Evolutionary conservation across 306 rosid genomes (phyloP), one percentile per base, ranked within the genome.

Genomic region (Luffa acutangula): DNA sequence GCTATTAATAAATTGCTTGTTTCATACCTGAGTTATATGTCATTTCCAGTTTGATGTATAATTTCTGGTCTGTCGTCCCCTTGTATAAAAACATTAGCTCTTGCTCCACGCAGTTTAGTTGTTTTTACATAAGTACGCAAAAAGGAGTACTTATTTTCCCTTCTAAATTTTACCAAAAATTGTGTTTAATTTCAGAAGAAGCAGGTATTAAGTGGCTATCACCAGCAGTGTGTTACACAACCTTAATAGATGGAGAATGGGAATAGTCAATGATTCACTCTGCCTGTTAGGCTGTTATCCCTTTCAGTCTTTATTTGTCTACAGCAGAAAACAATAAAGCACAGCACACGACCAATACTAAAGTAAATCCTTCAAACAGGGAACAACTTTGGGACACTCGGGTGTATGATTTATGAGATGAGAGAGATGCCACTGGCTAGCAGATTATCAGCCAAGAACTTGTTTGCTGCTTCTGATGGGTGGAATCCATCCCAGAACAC

Each of bases 401-500:
- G 54, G 39, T n/a, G 80, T 41, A 75, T 18, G 64, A 52, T 41
- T 85, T 80, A 89, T 72, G 66, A 84, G 31, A 89, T 53, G 77
- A 89, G 97, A 39, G 92, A 83, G 58, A 85, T 53, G 80, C 92
- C 97, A 43, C 82, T 34, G 54, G 39, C 8, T 2, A 85, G 58
- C 85, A 93, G 80, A 62, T 43, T 12, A 83, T 53, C 67, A 0
- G 97, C 89, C 31, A 93, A 54, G 64, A 85, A 9, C 25, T 74
- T 76, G 84, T 90, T 86, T 48, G 95, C 85, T 0, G 95, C 91
- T 58, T 90, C 92, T 0, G 97, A 73, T 54, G 91, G 91, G 83
- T 93, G 98, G 84, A 87, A 77, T 14, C 88, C 80, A 83, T 93
- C 98, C 98, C 97, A 93, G 65, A 93, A 93, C 7, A 91, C 88